A percentile compares a stretch with the other conserved stretches of the same genome.
These are phyloP conservation scores for Ganoderma meredithae DNA, from an alignment of 1,284 basidiomycete species.

Conservation along the genomic window DNA sequence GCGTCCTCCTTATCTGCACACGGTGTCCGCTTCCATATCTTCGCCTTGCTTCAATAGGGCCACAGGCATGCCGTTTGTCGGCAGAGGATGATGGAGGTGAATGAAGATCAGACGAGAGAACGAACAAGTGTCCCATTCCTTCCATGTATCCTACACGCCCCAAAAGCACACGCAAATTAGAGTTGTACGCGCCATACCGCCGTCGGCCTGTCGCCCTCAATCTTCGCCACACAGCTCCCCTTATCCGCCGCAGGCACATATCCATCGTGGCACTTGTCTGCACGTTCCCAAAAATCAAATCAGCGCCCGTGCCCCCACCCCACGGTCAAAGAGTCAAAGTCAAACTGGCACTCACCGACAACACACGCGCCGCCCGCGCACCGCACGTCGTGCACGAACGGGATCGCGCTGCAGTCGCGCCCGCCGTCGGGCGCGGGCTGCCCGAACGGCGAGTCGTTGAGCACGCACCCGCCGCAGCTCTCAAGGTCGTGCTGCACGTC, in stretches of 20 bases:
- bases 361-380: constrained; percentile 32
- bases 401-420: constrained; percentile 38
- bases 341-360: constrained; percentile 32
- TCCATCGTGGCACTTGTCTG: constrained; percentile 27
- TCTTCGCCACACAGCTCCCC: constrained; percentile 19
- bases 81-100: constrained; percentile 31
- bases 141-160: constrained; percentile 2
- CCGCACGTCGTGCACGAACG: constrained; percentile 34
- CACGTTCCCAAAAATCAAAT: not conserved
- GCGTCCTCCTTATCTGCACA: constrained; percentile 39
- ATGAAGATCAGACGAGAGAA: not conserved
- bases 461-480: constrained; percentile 38
- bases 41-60: constrained; percentile 32
- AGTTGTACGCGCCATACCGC: not conserved
- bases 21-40: not conserved
- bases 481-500: constrained; percentile 37
- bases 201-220: constrained; percentile 6
- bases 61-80: constrained; percentile 39
- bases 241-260: constrained; percentile 27
- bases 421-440: constrained; percentile 29
- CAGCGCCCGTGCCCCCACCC: not conserved
- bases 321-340: not conserved
- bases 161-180: not conserved
- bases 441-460: constrained; percentile 34
- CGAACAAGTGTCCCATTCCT: not conserved